Base-by-base conservation (phyloP, 2,329 filamentous ascomycete genomes). In the Ramularia collo-cygni region DNA sequence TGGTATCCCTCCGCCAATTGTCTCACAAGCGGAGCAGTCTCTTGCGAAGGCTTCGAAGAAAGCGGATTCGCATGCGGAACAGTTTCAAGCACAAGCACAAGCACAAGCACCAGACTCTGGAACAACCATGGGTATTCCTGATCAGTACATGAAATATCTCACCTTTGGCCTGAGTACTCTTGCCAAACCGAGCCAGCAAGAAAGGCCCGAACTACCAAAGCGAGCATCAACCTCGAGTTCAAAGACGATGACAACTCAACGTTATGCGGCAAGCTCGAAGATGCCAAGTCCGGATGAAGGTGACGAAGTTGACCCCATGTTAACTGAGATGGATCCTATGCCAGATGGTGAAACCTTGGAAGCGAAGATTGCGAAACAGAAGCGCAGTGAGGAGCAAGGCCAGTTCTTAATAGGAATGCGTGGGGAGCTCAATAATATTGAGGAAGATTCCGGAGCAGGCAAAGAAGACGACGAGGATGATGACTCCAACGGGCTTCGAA, bases 371-470 rank as follows among this genome's bases (percentile, higher is more conserved):
- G 85, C 79, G 53, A 47, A 47, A 1, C 67, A 70, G 38, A 63
- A 65, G 19, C 57, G 44, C 9, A 56, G 54, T 12, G 69, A 72
- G 44, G 68, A 67, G 40, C 51, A 57, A n/a, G 74, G 72, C 1
- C 70, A 73, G 48, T 89, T 79, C 53, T 65, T 88, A 15, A 75
- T 89, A 41, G 83, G 83, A 0, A 69, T 87, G 4, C 72, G 75
- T 48, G 82, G 81, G 5, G 71, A 81, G 26, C 70, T 84, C 21
- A 74, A 79, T 9, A 70, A 76, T 29, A 57, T 44, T 41, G 57
- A 66, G 38, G 72, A 76, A 46, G 68, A 73, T 1, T 63, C 59
- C 14, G 48, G 47, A 13, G 41, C 14, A 5, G 28, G 37, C 16
- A 21, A 48, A 6, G 52, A 52, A n/a, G 61, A 62, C 15, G 41